phyloP scores from a whole-genome alignment of 2,329 filamentous ascomycete species.

The Plectosphaerella cucumerina region DNA sequence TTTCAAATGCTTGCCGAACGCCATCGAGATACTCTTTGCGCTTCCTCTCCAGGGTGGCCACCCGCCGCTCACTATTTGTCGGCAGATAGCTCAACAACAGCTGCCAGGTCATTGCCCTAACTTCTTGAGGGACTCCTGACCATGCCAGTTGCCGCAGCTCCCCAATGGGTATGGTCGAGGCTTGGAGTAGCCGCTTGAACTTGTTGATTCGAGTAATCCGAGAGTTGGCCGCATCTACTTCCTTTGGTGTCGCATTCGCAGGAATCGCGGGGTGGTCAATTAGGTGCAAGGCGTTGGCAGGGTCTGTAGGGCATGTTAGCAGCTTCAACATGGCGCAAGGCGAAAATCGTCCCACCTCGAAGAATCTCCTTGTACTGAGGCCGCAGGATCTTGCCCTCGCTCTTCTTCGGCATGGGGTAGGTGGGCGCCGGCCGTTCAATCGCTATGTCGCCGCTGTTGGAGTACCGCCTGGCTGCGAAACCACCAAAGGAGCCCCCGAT shows the following conservation, averaged over 20 bases:
- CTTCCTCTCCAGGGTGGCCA: conserved; percentile 87
- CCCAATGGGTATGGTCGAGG: conserved; percentile 79
- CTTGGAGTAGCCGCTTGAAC: conserved; percentile 92
- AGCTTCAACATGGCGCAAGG: conserved; percentile 6
- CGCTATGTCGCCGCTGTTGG: conserved; percentile 90
- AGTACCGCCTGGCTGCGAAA: conserved; percentile 53
- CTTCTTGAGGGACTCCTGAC: conserved; percentile 92
- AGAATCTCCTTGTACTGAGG: conserved; percentile 98
- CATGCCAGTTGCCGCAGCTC: conserved; percentile 85
- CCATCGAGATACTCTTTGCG: conserved; percentile 95
- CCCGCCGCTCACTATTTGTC: conserved; percentile 89
- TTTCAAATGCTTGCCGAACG: conserved; percentile 68
- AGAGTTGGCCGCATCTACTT: conserved; percentile 80
- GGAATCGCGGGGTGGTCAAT: conserved; percentile 81
- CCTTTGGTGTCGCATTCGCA: conserved; percentile 71
- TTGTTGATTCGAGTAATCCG: conserved; percentile 95
- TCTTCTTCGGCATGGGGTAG: conserved; percentile 85
- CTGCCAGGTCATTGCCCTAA: conserved; percentile 99
- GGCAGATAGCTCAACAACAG: conserved; percentile 91
- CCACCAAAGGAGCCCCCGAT: conserved; percentile 32
- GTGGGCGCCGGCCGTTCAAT: conserved; percentile 78
- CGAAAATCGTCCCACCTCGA: conserved; percentile 43
- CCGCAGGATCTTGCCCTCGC: conserved; percentile 89
- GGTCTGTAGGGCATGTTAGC: conserved; percentile 44
- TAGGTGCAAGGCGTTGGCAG: conserved; percentile 90